Conservation (phyloP, 1,139 yeast genomes). For the Pichia sp. region DNA sequence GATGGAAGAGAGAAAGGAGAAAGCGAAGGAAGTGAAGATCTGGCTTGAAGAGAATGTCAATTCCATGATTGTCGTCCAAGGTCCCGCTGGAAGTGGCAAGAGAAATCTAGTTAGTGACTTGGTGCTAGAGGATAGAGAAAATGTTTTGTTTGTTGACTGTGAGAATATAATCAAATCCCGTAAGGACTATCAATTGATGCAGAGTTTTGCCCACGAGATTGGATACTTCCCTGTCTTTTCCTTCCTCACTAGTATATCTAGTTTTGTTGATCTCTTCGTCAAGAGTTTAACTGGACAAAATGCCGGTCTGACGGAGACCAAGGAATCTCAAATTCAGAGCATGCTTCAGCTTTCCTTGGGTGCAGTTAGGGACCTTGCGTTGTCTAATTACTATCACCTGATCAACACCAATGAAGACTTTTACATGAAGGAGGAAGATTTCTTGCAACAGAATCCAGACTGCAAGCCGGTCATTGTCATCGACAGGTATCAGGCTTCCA, state of each 20-base stretch:
- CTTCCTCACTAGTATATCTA: constrained; percentile 79
- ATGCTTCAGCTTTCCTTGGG: constrained; percentile 70
- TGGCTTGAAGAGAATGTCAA: constrained; percentile 82
- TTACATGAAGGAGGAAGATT: constrained; percentile 65
- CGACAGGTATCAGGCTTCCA: constrained; percentile 55
- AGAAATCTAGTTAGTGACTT: constrained; percentile 69
- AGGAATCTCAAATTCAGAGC: constrained; percentile 75
- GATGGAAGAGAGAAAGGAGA: constrained; percentile 68
- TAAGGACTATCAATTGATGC: constrained; percentile 62
- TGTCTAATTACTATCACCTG: constrained; percentile 31
- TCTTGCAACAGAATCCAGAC: constrained; percentile 79
- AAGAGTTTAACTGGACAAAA: constrained; percentile 93
- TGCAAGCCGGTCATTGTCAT: constrained; percentile 82
- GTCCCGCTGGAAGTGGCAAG: constrained; percentile 95
- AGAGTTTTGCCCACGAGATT: constrained; percentile 61
- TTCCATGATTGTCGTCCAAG: constrained; percentile 82
- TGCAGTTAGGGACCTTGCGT: constrained; percentile 67
- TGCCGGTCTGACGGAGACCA: constrained; percentile 81
- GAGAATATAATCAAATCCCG: constrained; percentile 66
- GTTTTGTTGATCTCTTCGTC: constrained; percentile 74
- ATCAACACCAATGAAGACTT: constrained; percentile 26
- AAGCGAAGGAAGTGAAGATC: constrained; percentile 59
- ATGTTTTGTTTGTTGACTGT: constrained; percentile 71
- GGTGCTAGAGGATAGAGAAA: constrained; percentile 49
- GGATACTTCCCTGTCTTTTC: constrained; percentile 94